Evolutionary conservation across 148 eudicot species (phyloP).

Genomic region (Vaccinium myrtillus): DNA sequence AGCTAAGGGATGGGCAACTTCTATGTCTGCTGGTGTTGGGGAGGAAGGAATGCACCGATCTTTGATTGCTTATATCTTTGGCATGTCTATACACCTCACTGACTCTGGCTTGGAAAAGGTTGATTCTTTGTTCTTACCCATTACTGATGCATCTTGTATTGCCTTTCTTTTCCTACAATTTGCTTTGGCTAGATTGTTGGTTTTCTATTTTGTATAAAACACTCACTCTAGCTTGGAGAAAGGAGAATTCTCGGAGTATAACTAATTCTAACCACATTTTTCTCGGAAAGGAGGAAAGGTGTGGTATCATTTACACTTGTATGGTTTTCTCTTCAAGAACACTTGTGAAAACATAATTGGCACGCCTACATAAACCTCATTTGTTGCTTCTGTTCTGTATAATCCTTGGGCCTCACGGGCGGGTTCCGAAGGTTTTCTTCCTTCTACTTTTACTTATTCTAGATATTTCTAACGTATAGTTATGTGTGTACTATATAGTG

Average conservation of each 20-base stretch:
- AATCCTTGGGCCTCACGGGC: not conserved
- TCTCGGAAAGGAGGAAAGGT: not conserved
- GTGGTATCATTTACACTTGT: not conserved
- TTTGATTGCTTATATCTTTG: slow-evolving; percentile 75
- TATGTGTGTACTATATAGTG: no score
- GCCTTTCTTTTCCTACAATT: not conserved
- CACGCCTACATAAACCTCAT: not conserved
- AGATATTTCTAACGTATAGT: no score
- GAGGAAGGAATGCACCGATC: slow-evolving; percentile 91
- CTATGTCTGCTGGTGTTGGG: slow-evolving; percentile 95
- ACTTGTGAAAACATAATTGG: not conserved
- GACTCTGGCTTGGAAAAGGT: slow-evolving; percentile 92
- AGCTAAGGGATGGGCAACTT: slow-evolving; percentile 87
- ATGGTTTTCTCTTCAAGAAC: not conserved
- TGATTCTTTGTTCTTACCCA: slow-evolving; percentile 12
- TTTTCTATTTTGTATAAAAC: slow-evolving; percentile 10
- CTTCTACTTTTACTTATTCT: no score
- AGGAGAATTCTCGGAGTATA: not conserved
- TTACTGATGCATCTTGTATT: not conserved
- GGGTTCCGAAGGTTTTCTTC: not conserved
- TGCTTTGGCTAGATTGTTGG: not conserved
- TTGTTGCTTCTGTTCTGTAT: not conserved
- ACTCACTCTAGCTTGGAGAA: not conserved
- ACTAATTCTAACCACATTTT: not conserved
- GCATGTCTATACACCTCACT: slow-evolving; percentile 87